Evolutionary conservation across 2,329 filamentous ascomycete genomes (phyloP), one percentile per base, ranked within the genome.

Genomic region (Hirsutella rhossiliensis): DNA sequence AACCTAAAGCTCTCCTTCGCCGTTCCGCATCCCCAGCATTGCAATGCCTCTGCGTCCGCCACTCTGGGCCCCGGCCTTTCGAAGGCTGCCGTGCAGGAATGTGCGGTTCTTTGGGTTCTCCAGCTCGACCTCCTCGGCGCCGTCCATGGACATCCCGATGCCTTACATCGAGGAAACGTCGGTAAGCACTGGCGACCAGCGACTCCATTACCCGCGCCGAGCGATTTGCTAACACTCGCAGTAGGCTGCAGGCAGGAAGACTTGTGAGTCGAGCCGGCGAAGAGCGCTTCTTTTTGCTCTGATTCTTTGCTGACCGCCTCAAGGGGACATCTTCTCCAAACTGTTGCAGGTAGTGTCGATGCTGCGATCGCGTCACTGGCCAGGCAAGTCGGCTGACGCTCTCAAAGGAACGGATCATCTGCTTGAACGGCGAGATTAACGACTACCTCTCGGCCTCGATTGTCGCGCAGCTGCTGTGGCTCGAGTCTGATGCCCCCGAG

Each of bases 401-500:
- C 44, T 28, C 7, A 4, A 7, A 87, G 80, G 90, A 97, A 72
- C 86, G 90, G 50, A 97, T 97, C 57, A 76, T 98, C 57, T 95
- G 86, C 60, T 76, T 97, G 31, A 96, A 95, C 57, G 90, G 90
- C 57, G 75, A 85, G 58, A 88, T 97, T 46, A 85, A 97, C 67
- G 87, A 95, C 59, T 82, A 78, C 37, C 80, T 92, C 52, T 94
- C 88, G 32, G 90, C 92, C n/a, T 86, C 84, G 37, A 87, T 97
- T 50, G 90, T 97, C 27, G 87, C 92, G 2, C 94, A 98, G 62
- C 80, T 98, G 19, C 83, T 98, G 50, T 98, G 89, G 76, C 87
- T 98, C 63, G 94, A 98, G 72, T 92, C 90, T 56, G 92, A 98
- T 59, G 87, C 87, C 57, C 89, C 90, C 4, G 80, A 94, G 45